Conservation (phyloP, 495 filamentous ascomycete species). For the Talaromyces thailandensis region DNA sequence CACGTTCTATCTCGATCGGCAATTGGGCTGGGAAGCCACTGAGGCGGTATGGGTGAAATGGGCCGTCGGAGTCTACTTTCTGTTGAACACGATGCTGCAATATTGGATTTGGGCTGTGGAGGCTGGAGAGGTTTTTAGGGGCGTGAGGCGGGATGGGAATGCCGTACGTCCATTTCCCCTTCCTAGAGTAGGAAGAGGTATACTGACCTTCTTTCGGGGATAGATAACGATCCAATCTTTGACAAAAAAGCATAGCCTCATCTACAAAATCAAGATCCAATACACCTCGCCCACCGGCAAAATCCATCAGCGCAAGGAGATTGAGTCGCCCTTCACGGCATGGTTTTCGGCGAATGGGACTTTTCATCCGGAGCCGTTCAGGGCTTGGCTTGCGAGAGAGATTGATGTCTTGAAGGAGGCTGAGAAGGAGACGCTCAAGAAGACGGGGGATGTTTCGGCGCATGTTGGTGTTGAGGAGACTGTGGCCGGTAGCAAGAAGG, state of each 20-base stretch:
- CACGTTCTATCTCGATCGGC: constrained; percentile 87
- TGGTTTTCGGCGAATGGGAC: constrained; percentile 82
- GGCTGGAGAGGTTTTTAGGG: constrained; percentile 70
- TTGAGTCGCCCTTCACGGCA: constrained; percentile 63
- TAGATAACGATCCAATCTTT: constrained; percentile 61
- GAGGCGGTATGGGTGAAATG: constrained; percentile 60
- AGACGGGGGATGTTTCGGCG: constrained; percentile 10
- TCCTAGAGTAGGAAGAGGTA: no score
- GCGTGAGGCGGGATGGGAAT: constrained; percentile 47
- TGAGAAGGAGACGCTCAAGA: constrained; percentile 50
- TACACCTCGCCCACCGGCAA: constrained; percentile 40
- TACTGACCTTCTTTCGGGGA: not conserved
- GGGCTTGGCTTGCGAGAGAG: constrained; percentile 64
- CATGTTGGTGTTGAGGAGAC: not conserved
- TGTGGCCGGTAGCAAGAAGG: not conserved
- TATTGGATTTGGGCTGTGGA: constrained; percentile 84
- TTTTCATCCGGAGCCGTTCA: constrained; percentile 78
- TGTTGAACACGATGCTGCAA: constrained; percentile 70
- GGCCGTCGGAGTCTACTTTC: constrained; percentile 71
- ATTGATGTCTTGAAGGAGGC: constrained; percentile 59
- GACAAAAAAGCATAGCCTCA: constrained; percentile 66
- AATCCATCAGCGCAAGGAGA: constrained; percentile 37
- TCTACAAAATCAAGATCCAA: constrained; percentile 64
- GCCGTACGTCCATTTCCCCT: constrained; percentile 29
- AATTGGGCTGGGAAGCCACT: constrained; percentile 76